Evolutionary conservation across 2,329 filamentous ascomycete genomes (phyloP).

Genomic region (Aspergillus latus): DNA sequence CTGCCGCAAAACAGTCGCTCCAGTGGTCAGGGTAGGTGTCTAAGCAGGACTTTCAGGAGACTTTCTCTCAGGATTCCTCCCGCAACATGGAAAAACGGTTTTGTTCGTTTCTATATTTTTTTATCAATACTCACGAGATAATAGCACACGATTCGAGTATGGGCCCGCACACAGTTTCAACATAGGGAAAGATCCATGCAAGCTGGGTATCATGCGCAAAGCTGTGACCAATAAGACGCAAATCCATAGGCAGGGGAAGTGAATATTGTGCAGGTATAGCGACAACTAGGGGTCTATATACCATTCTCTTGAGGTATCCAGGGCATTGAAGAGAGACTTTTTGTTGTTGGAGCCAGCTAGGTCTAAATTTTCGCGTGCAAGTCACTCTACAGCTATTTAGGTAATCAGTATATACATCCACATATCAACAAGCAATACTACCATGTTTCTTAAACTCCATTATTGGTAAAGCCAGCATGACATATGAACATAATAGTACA

Average conservation of each 20-base stretch:
- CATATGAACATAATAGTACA: background rate
- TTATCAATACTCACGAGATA: conserved; percentile 10
- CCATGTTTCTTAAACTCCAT: too few relatives aligned
- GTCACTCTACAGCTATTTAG: background rate
- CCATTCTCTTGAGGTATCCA: conserved; percentile 39
- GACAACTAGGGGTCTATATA: conserved; percentile 45
- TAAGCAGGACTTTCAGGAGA: background rate
- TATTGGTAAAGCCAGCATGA: too few relatives aligned
- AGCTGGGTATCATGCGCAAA: conserved; percentile 50
- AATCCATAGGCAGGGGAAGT: conserved; percentile 42
- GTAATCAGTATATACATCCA: background rate
- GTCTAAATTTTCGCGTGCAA: background rate
- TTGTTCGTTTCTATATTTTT: too few relatives aligned
- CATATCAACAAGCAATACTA: too few relatives aligned
- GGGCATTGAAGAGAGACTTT: conserved; percentile 28
- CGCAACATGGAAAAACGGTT: too few relatives aligned
- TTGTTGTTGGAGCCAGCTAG: background rate
- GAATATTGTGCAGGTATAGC: conserved; percentile 33
- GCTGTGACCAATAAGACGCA: conserved; percentile 43
- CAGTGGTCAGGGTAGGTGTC: background rate
- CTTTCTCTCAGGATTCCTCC: too few relatives aligned
- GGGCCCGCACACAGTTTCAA: conserved; percentile 40
- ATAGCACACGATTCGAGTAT: conserved; percentile 47
- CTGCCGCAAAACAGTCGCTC: background rate
- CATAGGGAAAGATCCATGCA: conserved; percentile 46